Evolutionary conservation across 192 early-diverging fungal species (phyloP).

Genomic region (Chytriomyces sp.): DNA sequence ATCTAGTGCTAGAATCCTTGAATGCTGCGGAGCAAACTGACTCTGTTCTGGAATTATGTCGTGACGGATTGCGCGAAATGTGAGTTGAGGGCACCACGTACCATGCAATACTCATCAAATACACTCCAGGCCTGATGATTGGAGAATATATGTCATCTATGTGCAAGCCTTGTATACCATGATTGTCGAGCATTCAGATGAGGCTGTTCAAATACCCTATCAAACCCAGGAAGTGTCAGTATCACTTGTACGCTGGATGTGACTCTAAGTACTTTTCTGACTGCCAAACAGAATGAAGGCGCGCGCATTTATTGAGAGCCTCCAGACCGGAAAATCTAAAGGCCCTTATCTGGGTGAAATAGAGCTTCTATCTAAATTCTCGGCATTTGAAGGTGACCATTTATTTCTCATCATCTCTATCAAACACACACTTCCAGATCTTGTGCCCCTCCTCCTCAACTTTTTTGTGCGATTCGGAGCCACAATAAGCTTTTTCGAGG

Average conservation of each 20-base stretch:
- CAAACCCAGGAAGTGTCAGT: constrained; percentile 11
- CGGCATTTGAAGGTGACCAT: constrained; percentile 10
- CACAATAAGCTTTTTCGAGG: constrained; percentile 74
- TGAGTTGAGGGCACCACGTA: background rate
- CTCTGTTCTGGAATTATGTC: constrained; percentile 15
- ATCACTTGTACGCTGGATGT: background rate
- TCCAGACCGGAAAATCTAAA: constrained; percentile 48
- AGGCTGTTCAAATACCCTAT: background rate
- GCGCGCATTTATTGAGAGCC: background rate
- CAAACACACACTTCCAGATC: constrained; percentile 9
- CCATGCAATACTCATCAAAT: background rate
- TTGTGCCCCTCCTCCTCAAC: constrained; percentile 40
- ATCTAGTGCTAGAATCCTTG: constrained; percentile 23
- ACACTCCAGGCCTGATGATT: constrained; percentile 69
- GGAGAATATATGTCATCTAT: constrained; percentile 63
- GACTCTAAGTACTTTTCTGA: background rate
- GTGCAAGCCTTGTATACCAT: constrained; percentile 61
- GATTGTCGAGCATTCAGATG: constrained; percentile 41
- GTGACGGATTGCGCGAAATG: constrained; percentile 6
- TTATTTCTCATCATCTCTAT: background rate
- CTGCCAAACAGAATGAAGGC: constrained; percentile 1
- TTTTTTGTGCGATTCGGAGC: constrained; percentile 69
- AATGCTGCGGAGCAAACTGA: constrained; percentile 24
- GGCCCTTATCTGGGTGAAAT: constrained; percentile 75
- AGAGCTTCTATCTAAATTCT: constrained; percentile 47